Base-by-base conservation (phyloP, 257 asterid species). In the Solanum sitiens region DNA sequence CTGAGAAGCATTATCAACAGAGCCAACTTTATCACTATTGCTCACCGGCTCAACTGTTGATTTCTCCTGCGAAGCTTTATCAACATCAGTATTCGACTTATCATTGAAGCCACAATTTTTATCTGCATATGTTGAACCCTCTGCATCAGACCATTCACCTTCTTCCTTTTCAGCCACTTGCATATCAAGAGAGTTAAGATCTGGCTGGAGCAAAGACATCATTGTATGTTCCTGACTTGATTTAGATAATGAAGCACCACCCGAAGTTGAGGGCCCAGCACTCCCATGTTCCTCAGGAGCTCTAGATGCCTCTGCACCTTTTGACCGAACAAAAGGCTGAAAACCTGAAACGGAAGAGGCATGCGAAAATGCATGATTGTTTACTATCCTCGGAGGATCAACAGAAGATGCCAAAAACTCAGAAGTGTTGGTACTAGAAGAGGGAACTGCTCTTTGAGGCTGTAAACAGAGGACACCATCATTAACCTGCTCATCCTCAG, bases 101-200 rank as follows among this genome's bases (percentile, higher is more conserved):
- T 91, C 96, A 72, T 73, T 88, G 79, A 86, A 50, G 83, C 83
- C 87, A 87, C 27, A 86, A 86, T 27, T 87, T 87, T 84, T 90
- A 86, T 65, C 83, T 63, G 91, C 92, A 92, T 93, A 96, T 39
- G 79, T 89, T 61, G 98, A 91, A 33, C 92, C 96, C 88, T 97
- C 99, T 76, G 93, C 98, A 91, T 97, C 99, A 56, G 99, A 95
- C 98, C 99, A 97, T 92, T 97, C 99, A 88, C 99, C 99, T 91
- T 97, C 99, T 92, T 97, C 99, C 94, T 95, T 96, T 90, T 97
- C 99, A 86, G 91, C 91, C 83, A 88, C 85, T 85, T 89, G 92
- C 73, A 91, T 87, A 89, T 89, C 92, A 21, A 86, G 88, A 88
- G 91, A 67, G 76, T 88, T 91, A 50, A 92, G 87, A 87, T 92